phyloP scores from a whole-genome alignment of 169 alveolate genomes.

The Perkinsus chesapeaki region DNA sequence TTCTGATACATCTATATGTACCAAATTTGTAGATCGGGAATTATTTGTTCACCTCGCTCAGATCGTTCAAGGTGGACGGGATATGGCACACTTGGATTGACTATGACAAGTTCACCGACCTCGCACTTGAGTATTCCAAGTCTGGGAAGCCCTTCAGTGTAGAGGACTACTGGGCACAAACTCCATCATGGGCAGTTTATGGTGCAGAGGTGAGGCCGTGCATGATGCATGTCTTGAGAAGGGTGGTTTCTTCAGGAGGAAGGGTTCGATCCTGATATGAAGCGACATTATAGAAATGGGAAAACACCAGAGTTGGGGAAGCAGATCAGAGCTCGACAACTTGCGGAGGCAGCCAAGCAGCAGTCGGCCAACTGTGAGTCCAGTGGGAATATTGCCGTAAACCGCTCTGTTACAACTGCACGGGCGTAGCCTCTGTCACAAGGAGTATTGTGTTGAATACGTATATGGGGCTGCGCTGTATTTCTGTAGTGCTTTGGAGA shows the following conservation, averaged over 20 bases:
- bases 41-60: not conserved
- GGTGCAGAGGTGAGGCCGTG: slow-evolving; percentile 51
- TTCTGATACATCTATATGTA: too few relatives aligned
- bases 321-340: not conserved
- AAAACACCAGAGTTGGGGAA: not conserved
- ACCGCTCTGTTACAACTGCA: too few relatives aligned
- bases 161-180: slow-evolving; percentile 58
- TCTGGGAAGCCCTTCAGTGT: slow-evolving; percentile 38
- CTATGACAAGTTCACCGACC: slow-evolving; percentile 59
- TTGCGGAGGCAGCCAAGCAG: not conserved
- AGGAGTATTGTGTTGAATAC: too few relatives aligned
- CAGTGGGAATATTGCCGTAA: not conserved
- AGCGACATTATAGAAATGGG: slow-evolving; percentile 43
- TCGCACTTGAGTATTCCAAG: slow-evolving; percentile 21
- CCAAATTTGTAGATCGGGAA: too few relatives aligned
- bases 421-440: too few relatives aligned
- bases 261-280: slow-evolving; percentile 70
- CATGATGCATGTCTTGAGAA: slow-evolving; percentile 42
- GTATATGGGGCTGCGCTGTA: too few relatives aligned
- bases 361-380: not conserved
- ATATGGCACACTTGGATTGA: slow-evolving; percentile 81
- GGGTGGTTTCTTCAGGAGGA: slow-evolving; percentile 29
- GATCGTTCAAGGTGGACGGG: slow-evolving; percentile 47
- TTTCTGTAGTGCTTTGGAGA: too few relatives aligned
- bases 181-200: slow-evolving; percentile 76